These are phyloP conservation scores for Amanita rimosa DNA, from an alignment of 768 basidiomycete genomes.

Conservation along the genomic window DNA sequence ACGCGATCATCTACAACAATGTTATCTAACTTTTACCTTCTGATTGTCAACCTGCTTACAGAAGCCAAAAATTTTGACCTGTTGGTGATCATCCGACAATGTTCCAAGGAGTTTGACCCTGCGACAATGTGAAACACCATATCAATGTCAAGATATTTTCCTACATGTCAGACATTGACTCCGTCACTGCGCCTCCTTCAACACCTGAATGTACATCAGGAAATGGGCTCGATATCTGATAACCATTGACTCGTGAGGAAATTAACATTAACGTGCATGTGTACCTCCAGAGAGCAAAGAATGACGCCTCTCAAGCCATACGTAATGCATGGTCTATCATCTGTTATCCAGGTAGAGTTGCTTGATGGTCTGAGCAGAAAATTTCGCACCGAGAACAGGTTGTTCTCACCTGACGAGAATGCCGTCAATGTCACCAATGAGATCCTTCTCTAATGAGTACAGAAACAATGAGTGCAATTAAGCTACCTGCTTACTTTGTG, in stretches of 20 bases:
- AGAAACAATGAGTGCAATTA: background rate
- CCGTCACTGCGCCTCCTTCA: slow-evolving; percentile 78
- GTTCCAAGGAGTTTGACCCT: slow-evolving; percentile 75
- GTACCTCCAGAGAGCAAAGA: slow-evolving; percentile 70
- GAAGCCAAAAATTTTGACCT: slow-evolving; percentile 68
- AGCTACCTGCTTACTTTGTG: slow-evolving; percentile 48
- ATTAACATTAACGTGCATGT: background rate
- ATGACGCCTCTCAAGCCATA: slow-evolving; percentile 93
- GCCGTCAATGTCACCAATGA: slow-evolving; percentile 80
- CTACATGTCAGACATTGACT: slow-evolving; percentile 93
- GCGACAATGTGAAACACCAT: background rate
- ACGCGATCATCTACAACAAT: slow-evolving; percentile 60
- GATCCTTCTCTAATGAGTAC: slow-evolving; percentile 32
- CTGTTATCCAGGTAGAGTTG: slow-evolving; percentile 96
- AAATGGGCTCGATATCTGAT: slow-evolving; percentile 54
- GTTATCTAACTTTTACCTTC: background rate
- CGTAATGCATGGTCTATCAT: slow-evolving; percentile 86
- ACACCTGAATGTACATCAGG: slow-evolving; percentile 91
- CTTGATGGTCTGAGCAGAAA: slow-evolving; percentile 21
- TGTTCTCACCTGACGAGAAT: slow-evolving; percentile 66
- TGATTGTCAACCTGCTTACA: slow-evolving; percentile 42
- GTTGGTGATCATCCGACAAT: slow-evolving; percentile 44
- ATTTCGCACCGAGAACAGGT: background rate
- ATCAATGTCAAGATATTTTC: background rate
- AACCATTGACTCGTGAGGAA: background rate